These are phyloP conservation scores for Taiozyma sp. DNA, from an alignment of 1,139 yeast genomes.

Conservation along the genomic window DNA sequence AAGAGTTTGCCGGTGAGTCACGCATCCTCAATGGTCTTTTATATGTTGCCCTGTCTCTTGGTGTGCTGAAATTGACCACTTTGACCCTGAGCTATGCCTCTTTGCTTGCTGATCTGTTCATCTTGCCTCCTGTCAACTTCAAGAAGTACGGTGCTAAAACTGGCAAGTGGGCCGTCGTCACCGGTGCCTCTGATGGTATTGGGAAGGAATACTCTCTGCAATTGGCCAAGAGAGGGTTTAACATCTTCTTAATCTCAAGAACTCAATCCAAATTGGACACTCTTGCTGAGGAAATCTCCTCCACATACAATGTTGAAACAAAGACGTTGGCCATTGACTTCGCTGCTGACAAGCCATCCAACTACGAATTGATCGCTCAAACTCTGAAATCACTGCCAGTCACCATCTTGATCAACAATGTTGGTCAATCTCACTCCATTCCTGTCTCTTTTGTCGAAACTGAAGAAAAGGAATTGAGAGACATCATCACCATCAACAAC, in stretches of 20 bases:
- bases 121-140: conserved; percentile 61
- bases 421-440: conserved; percentile 90
- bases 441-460: conserved; percentile 94
- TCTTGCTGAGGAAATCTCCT: conserved; percentile 57
- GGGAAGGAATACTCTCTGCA: conserved; percentile 90
- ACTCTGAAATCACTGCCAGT: conserved; percentile 48
- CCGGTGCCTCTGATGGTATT: conserved; percentile 97
- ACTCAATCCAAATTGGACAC: conserved; percentile 70
- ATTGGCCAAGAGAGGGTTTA: conserved; percentile 81
- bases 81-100: conserved; percentile 37
- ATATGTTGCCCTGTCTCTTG: conserved; percentile 38
- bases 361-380: conserved; percentile 48
- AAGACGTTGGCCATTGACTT: conserved; percentile 77
- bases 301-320: conserved; percentile 57
- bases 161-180: conserved; percentile 77
- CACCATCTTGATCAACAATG: conserved; percentile 80
- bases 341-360: conserved; percentile 36
- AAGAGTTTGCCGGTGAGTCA: conserved; percentile 18
- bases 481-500: conserved; percentile 81
- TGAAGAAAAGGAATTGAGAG: conserved; percentile 59
- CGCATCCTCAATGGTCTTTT: conserved; percentile 21
- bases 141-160: conserved; percentile 62
- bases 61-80: conserved; percentile 44
- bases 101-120: conserved; percentile 47
- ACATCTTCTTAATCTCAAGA: conserved; percentile 77